phyloP scores from a whole-genome alignment of 2,329 filamentous ascomycete genomes.

The Ophiostoma sp. region DNA sequence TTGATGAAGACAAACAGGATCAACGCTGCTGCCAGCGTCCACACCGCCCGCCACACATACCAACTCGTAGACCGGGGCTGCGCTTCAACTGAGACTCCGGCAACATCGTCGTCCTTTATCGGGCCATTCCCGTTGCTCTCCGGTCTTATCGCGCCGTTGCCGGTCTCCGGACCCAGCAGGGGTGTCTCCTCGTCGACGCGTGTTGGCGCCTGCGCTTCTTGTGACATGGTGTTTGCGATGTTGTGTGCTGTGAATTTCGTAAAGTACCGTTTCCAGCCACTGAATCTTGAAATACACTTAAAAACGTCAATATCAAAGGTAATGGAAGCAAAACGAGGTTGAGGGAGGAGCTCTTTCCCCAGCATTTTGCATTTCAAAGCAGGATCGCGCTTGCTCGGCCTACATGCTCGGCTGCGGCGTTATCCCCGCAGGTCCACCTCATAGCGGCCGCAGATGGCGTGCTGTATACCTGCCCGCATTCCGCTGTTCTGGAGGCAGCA shows the following conservation, averaged over 20 bases:
- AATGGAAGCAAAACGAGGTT: too few species aligned
- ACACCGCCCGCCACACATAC: slow-evolving; percentile 41
- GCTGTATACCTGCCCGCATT: neutral
- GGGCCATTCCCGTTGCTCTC: neutral
- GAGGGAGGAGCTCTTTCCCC: neutral
- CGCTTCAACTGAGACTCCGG: neutral
- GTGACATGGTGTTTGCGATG: slow-evolving; percentile 11
- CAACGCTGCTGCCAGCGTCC: slow-evolving; percentile 37
- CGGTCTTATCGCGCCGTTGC: neutral
- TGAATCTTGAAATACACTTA: neutral
- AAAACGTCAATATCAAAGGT: too few species aligned
- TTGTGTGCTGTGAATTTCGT: neutral
- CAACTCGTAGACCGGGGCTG: slow-evolving; percentile 19
- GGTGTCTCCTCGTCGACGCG: slow-evolving; percentile 27
- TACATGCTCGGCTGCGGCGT: neutral
- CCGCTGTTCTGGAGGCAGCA: neutral
- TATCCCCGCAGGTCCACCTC: slow-evolving; percentile 14
- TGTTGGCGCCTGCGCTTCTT: neutral
- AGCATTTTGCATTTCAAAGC: slow-evolving; percentile 20
- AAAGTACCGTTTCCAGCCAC: neutral
- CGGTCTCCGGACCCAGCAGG: slow-evolving; percentile 17
- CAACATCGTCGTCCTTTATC: slow-evolving; percentile 1
- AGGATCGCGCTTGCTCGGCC: neutral
- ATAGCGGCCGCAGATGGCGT: slow-evolving; percentile 23
- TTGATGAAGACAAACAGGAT: slow-evolving; percentile 45